Percentiles rank a stretch among this genome's conserved stretches.
These are phyloP conservation scores for Ceriops zippeliana DNA, from an alignment of 345 rosid genomes.

Conservation along the genomic window DNA sequence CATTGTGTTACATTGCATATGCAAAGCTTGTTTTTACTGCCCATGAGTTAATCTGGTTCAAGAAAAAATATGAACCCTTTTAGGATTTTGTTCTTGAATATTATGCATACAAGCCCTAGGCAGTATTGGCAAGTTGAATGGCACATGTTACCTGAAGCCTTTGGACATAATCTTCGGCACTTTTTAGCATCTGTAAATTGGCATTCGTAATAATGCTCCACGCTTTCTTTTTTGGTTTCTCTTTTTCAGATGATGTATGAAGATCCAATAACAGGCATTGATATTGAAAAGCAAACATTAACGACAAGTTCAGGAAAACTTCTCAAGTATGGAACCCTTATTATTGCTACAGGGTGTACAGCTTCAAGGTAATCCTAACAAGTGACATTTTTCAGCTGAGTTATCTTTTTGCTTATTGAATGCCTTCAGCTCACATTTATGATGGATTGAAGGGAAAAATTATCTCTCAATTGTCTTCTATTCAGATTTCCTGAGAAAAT, in stretches of 20 bases:
- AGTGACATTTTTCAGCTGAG: not conserved
- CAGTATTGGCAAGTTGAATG: no score
- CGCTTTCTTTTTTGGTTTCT: not conserved
- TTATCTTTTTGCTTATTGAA: not conserved
- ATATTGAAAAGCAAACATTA: conserved; percentile 77
- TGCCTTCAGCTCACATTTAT: not conserved
- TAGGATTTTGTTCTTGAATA: no score
- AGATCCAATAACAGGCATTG: conserved; percentile 75
- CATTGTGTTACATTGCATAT: not conserved
- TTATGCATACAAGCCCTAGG: no score
- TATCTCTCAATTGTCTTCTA: conserved; percentile 17
- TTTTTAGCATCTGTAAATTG: not conserved
- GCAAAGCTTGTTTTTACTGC: no score
- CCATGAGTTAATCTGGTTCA: no score
- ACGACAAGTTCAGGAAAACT: conserved; percentile 76
- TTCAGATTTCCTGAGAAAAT: conserved; percentile 86
- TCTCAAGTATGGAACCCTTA: conserved; percentile 82
- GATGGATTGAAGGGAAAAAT: not conserved
- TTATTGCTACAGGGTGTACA: conserved; percentile 87
- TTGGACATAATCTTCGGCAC: not conserved
- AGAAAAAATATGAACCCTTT: no score
- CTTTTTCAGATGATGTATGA: conserved; percentile 59
- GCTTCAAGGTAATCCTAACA: conserved; percentile 63
- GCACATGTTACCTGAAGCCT: no score
- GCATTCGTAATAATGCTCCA: not conserved